Conservation (phyloP, 768 basidiomycete genomes). For the Cystofilobasidium bisporidii region DNA sequence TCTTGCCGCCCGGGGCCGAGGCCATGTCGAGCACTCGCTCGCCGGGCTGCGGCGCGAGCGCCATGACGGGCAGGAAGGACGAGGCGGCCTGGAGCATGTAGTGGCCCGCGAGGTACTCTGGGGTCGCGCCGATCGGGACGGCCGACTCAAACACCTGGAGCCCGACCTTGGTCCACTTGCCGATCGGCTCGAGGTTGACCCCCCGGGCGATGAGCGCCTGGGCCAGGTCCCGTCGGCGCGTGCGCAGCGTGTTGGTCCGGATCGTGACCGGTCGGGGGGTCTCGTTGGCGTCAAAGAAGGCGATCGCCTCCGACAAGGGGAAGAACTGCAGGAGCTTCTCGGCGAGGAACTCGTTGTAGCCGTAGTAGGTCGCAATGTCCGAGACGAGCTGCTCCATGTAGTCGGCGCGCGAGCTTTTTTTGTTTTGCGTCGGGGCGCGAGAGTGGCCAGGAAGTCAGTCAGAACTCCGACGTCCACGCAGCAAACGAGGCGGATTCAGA, state of each 20-base stretch:
- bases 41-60: slow-evolving; percentile 79
- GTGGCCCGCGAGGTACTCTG: slow-evolving; percentile 96
- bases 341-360: slow-evolving; percentile 89
- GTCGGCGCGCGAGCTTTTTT: slow-evolving; percentile 83
- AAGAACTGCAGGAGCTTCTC: slow-evolving; percentile 93
- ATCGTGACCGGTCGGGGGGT: slow-evolving; percentile 92
- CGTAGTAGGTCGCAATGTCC: slow-evolving; percentile 92
- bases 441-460: too few species aligned
- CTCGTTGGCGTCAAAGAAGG: slow-evolving; percentile 98
- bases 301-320: slow-evolving; percentile 86
- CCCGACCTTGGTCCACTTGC: slow-evolving; percentile 98
- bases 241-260: slow-evolving; percentile 90
- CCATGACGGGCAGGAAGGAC: slow-evolving; percentile 97
- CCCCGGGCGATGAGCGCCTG: slow-evolving; percentile 90
- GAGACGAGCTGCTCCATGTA: slow-evolving; percentile 76
- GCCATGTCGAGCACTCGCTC: slow-evolving; percentile 98
- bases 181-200: slow-evolving; percentile 94
- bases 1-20: slow-evolving; percentile 94
- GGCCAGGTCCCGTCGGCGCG: slow-evolving; percentile 84
- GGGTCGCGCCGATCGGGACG: slow-evolving; percentile 96
- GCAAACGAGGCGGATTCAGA: too few species aligned
- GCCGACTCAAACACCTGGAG: slow-evolving; percentile 95
- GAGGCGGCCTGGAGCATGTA: slow-evolving; percentile 99
- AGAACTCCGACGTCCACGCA: too few species aligned
- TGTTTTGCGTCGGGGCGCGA: too few species aligned